phyloP scores from a whole-genome alignment of 495 filamentous ascomycete species.

The Aspergillus hancockii region DNA sequence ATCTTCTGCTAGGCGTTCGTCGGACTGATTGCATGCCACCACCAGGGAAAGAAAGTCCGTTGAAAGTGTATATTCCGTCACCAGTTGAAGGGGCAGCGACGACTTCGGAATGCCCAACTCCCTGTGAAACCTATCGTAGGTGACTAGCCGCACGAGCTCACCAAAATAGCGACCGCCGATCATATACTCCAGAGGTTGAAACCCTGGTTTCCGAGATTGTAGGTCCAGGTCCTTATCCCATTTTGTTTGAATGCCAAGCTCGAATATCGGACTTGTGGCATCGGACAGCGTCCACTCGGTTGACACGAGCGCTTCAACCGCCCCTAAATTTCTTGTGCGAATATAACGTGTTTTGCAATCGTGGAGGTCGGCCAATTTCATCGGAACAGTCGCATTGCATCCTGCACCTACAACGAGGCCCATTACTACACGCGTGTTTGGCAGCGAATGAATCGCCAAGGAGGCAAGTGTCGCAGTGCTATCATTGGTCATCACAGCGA shows the following conservation, averaged over 20 bases:
- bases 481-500: conserved; percentile 75
- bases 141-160: conserved; percentile 55
- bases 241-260: conserved; percentile 56
- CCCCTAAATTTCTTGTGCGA: conserved; percentile 32
- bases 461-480: conserved; percentile 73
- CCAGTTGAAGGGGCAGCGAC: not conserved
- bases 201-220: conserved; percentile 64
- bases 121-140: conserved; percentile 58
- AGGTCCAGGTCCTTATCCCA: conserved; percentile 67
- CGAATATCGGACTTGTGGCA: conserved; percentile 58
- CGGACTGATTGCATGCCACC: conserved; percentile 41
- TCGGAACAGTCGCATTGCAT: conserved; percentile 71
- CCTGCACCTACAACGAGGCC: conserved; percentile 77
- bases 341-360: conserved; percentile 50
- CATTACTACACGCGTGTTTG: conserved; percentile 68
- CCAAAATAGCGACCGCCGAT: conserved; percentile 68
- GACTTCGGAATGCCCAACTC: conserved; percentile 26
- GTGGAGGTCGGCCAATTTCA: conserved; percentile 60
- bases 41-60: conserved; percentile 67
- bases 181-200: conserved; percentile 83
- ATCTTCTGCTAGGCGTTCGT: conserved; percentile 42
- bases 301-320: conserved; percentile 64
- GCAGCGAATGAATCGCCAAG: conserved; percentile 55
- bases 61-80: conserved; percentile 46
- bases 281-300: conserved; percentile 80